These are phyloP conservation scores for Ephemerocybe angulata DNA, from an alignment of 768 basidiomycete genomes.

Conservation along the genomic window DNA sequence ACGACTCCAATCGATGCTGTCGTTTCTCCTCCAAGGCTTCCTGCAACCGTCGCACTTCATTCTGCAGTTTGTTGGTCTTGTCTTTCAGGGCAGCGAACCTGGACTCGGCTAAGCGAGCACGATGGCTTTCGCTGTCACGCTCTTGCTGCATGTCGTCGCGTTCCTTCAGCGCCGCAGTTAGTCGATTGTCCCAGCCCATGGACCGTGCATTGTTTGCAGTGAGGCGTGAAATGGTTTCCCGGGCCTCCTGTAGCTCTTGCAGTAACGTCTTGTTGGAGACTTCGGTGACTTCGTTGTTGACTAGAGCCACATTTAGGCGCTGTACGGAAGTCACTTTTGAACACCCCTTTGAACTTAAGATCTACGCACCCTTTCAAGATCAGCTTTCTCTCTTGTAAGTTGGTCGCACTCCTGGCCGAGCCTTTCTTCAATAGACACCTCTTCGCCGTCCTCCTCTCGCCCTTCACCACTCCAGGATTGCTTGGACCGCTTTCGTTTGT, in stretches of 20 bases:
- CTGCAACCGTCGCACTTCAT: constrained; percentile 61
- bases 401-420: constrained; percentile 27
- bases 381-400: constrained; percentile 54
- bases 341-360: background rate
- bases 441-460: constrained; percentile 20
- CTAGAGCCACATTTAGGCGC: constrained; percentile 74
- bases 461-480: constrained; percentile 7
- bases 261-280: constrained; percentile 70
- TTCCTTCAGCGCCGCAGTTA: constrained; percentile 65
- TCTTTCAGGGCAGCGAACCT: constrained; percentile 63
- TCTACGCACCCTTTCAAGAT: constrained; percentile 53
- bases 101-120: constrained; percentile 65
- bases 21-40: constrained; percentile 60
- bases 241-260: constrained; percentile 72
- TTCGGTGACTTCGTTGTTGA: constrained; percentile 81
- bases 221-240: constrained; percentile 60
- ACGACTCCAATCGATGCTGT: constrained; percentile 57
- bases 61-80: constrained; percentile 72
- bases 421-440: constrained; percentile 27
- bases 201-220: constrained; percentile 67
- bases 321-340: constrained; percentile 23
- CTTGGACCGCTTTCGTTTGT: constrained; percentile 18
- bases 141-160: constrained; percentile 85
- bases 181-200: constrained; percentile 63
- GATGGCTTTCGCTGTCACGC: constrained; percentile 63